A percentile compares a stretch with the other conserved stretches of the same genome.
Evolutionary conservation across 169 alveolate species (phyloP).

Genomic region (Perkinsus olseni): DNA sequence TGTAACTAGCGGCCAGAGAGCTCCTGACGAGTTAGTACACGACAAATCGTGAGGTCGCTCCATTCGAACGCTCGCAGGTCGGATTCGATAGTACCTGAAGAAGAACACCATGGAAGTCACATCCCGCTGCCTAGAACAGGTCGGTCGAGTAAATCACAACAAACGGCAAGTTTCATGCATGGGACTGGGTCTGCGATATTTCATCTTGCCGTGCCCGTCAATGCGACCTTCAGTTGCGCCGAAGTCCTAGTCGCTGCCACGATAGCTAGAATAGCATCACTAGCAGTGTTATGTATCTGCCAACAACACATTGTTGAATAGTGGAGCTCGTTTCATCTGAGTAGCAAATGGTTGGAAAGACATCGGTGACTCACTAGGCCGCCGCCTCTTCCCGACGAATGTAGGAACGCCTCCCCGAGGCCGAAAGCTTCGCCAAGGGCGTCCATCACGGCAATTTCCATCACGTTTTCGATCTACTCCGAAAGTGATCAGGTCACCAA

Average conservation of each 20-base stretch:
- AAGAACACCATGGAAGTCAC: too few relatives aligned
- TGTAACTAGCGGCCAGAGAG: too few relatives aligned
- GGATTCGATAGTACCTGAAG: background rate
- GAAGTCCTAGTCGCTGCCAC: background rate
- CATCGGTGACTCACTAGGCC: too few relatives aligned
- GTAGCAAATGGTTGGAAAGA: too few relatives aligned
- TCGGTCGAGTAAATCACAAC: too few relatives aligned
- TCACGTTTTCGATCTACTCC: background rate
- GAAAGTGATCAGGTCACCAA: background rate
- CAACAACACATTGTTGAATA: background rate
- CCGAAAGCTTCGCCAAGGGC: background rate
- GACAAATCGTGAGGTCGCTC: background rate
- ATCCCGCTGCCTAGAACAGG: too few relatives aligned
- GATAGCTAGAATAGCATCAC: slow-evolving; percentile 4
- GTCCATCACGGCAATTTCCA: slow-evolving; percentile 1
- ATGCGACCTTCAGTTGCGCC: background rate
- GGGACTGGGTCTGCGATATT: too few relatives aligned
- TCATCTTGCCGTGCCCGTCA: too few relatives aligned
- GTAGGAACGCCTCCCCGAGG: background rate
- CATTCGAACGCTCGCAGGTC: background rate
- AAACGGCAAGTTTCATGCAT: too few relatives aligned
- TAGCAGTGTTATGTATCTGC: slow-evolving; percentile 5
- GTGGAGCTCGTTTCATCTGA: background rate
- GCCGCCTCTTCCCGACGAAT: background rate
- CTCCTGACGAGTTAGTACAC: background rate